phyloP scores from a whole-genome alignment of 2,329 filamentous ascomycete species.

The Diplodia corticola region DNA sequence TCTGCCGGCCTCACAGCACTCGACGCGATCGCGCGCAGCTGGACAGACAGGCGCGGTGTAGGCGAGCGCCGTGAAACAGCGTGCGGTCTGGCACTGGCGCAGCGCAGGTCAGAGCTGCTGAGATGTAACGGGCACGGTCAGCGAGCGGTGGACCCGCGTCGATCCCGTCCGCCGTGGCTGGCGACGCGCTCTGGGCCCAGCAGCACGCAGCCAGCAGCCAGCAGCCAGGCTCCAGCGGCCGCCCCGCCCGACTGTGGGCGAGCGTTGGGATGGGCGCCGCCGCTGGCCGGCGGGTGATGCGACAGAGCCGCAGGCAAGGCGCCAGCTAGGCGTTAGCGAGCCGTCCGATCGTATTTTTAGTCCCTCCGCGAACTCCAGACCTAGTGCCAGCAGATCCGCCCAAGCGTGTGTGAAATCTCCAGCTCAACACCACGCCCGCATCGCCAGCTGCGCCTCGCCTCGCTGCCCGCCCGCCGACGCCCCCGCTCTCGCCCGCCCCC shows the following conservation, averaged over 20 bases:
- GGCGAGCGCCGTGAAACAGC: slow-evolving; percentile 19
- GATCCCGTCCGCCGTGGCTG: neutral
- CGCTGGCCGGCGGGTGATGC: neutral
- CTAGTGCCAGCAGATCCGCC: slow-evolving; percentile 18
- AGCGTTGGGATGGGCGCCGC: neutral
- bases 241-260: neutral
- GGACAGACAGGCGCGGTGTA: neutral
- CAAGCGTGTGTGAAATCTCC: slow-evolving; percentile 15
- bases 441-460: slow-evolving; percentile 20
- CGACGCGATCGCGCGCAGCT: neutral
- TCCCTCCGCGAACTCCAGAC: slow-evolving; percentile 13
- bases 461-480: slow-evolving; percentile 11
- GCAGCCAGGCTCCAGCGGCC: neutral
- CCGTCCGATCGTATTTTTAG: slow-evolving; percentile 15
- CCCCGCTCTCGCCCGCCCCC: slow-evolving; percentile 11
- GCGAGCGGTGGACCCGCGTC: neutral
- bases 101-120: neutral
- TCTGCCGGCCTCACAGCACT: neutral
- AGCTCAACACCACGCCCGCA: slow-evolving; percentile 16
- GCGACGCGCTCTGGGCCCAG: neutral
- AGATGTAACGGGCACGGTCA: neutral
- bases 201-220: neutral
- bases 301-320: slow-evolving; percentile 12
- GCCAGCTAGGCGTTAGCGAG: slow-evolving; percentile 10
- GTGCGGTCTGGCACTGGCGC: neutral